Conservation (phyloP, 768 basidiomycete species). For the Megacollybia marginata region DNA sequence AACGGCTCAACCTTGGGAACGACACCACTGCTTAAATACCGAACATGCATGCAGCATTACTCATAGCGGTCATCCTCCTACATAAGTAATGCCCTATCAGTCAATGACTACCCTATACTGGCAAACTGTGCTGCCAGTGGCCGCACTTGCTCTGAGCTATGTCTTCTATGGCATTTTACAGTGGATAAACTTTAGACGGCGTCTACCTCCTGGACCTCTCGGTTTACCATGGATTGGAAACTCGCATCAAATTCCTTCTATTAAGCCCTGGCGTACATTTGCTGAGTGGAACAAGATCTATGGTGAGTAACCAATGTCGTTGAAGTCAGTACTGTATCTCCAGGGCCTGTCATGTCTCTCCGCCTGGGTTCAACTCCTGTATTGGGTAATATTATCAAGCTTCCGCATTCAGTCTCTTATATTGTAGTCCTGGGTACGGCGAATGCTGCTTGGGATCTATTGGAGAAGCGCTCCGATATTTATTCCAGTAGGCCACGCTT, state of each 20-base stretch:
- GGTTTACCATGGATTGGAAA: slow-evolving; percentile 40
- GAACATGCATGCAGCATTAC: no score
- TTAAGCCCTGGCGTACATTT: slow-evolving; percentile 43
- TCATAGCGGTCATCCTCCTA: no score
- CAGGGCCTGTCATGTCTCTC: slow-evolving; percentile 34
- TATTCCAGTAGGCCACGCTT: slow-evolving; percentile 43
- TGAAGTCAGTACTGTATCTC: background rate
- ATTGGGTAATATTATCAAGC: slow-evolving; percentile 3
- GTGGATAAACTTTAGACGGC: no score
- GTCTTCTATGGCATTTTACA: no score
- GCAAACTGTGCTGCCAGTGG: no score
- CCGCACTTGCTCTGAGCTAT: no score
- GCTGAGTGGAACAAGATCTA: slow-evolving; percentile 38
- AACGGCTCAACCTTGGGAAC: no score
- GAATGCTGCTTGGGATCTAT: slow-evolving; percentile 37
- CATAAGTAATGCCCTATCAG: no score
- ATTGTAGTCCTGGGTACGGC: slow-evolving; percentile 33
- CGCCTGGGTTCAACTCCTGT: slow-evolving; percentile 35
- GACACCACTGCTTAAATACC: no score
- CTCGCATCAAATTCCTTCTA: slow-evolving; percentile 32
- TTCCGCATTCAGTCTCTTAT: no score
- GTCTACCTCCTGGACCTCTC: slow-evolving; percentile 37
- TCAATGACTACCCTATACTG: no score
- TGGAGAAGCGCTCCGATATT: slow-evolving; percentile 39
- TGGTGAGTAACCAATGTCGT: slow-evolving; percentile 20